Base-by-base conservation (phyloP, 1,284 basidiomycete genomes). In the Stygiomarasmius scandens region DNA sequence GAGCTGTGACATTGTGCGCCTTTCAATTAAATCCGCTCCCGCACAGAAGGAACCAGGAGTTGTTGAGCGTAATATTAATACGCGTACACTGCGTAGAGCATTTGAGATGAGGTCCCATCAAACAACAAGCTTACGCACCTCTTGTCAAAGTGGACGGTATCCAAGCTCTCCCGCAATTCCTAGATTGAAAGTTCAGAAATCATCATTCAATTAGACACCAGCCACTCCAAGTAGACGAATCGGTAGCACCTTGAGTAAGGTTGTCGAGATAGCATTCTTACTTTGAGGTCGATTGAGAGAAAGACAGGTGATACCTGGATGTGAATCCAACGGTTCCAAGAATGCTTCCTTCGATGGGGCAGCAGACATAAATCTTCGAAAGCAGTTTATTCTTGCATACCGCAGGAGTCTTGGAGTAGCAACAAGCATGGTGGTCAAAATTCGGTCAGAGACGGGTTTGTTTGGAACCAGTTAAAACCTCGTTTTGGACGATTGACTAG, bases 11-110 rank as follows among this genome's bases (percentile, higher is more conserved):
- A 98, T 97, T 1, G 82, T 81, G 38, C 87, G 86, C 58, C 95
- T 82, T 71, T 98, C 95, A 57, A 82, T 81, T 50, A 98, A 84
- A 72, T 98, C 95, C 10, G 95, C 95, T 5, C 96, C 95, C 19
- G 95, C 90, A 70, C 95, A 98, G 75, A 96, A 97, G 2, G 90
- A 83, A n/a, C 86, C 86, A 11, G 79, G 66, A 0, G 84, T 83
- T 0, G 89, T 83, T 1, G 94, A 94, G 55, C 88, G 84, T 16
- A 96, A 68, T 56, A 97, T 86, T 60, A 96, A 80, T 0, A 91
- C 84, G 56, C 93, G 89, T 25, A 90, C 78, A 54, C 89, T 91
- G 56, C 52, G 47, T 36, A 27, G 27, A 29, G 1, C 9, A 29
- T n/a, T 24, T n/a, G n/a, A n/a, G n/a, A n/a, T n/a, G 3, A 34